These are phyloP conservation scores for Paracamarosporium sp. DNA, from an alignment of 2,329 filamentous ascomycete species.

Conservation along the genomic window DNA sequence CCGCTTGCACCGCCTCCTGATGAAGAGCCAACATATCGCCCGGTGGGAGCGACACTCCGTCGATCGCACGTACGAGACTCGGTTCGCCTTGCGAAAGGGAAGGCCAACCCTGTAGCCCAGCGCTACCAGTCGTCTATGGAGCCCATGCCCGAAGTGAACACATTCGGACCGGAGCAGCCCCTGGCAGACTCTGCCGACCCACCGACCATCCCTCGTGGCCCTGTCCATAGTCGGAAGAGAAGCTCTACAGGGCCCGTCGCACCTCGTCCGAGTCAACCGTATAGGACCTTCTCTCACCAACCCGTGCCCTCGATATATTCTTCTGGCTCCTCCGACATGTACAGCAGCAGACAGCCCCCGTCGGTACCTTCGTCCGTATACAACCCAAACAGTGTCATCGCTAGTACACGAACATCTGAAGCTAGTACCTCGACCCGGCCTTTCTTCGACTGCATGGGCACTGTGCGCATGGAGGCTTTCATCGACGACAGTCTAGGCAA, in stretches of 20 bases:
- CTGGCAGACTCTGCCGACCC: conserved; percentile 71
- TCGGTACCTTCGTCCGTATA: conserved; percentile 48
- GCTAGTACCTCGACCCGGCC: conserved; percentile 59
- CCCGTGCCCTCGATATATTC: conserved; percentile 49
- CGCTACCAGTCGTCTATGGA: conserved; percentile 40
- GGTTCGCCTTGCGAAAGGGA: conserved; percentile 84
- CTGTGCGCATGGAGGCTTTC: conserved; percentile 96
- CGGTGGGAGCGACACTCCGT: conserved; percentile 49
- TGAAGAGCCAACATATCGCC: conserved; percentile 44
- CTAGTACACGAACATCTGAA: conserved; percentile 61
- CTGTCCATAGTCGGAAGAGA: conserved; percentile 79
- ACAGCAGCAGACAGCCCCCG: conserved; percentile 38
- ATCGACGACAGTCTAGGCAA: conserved; percentile 63
- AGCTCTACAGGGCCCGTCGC: conserved; percentile 85
- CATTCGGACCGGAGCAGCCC: conserved; percentile 47
- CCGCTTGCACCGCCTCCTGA: conserved; percentile 46
- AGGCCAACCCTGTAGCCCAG: conserved; percentile 46
- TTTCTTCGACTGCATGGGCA: conserved; percentile 87
- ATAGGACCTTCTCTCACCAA: conserved; percentile 76
- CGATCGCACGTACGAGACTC: conserved; percentile 80
- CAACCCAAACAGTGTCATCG: conserved; percentile 45
- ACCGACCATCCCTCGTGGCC: conserved; percentile 73
- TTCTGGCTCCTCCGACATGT: conserved; percentile 47
- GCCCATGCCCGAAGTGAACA: conserved; percentile 38
- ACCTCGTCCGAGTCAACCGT: conserved; percentile 69